Base-by-base conservation (phyloP, 2,329 filamentous ascomycete species). In the Dactylonectria estremocensis region DNA sequence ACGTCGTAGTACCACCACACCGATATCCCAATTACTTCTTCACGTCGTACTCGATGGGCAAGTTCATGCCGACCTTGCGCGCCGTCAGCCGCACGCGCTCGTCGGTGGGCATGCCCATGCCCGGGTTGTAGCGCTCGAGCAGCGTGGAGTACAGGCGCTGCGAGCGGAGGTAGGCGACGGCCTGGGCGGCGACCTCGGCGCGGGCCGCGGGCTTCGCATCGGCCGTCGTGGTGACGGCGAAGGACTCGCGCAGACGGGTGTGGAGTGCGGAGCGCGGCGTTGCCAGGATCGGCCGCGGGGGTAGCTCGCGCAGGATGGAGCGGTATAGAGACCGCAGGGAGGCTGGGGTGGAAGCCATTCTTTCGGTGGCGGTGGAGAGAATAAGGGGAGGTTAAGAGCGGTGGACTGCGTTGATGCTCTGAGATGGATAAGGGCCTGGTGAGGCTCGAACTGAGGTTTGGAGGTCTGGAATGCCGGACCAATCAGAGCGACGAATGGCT, bases 71-170 rank as follows among this genome's bases (percentile, higher is more conserved):
- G 46, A 98, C 95, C 78, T 93, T 89, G 81, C 94, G 86, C 9
- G 96, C 96, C 61, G 93, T 93, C 84, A 98, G 84, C 65, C 94
- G 85, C 48, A 98, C 91, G 68, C 93, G 87, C 84, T 98, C 95
- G 82, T 97, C 91, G 79, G 91, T 92, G 72, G 92, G 90, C 92
- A 97, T 93, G 72, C 90, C 89, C 90, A 97, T 94, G 18, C 95
- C 95, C 0, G 95, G 95, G 80, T 98, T 98, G 83, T 99, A 98
- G 74, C 95, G 88, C 82, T 98, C 95, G 43, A 98, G 80, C 49
- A 98, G 83, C 16, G 90, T 91, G 28, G 90, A 88, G 80, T 98
- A 98, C 78, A 89, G 89, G 59, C 95, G 87, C 84, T 99, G 96
- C n/a, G 95, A 92, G 74, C 90, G 89, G 20, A 96, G 87, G 79